Evolutionary conservation across 192 early-diverging fungal species (phyloP), one percentile per base, ranked within the genome.

Genomic region (Coemansia javaensis): DNA sequence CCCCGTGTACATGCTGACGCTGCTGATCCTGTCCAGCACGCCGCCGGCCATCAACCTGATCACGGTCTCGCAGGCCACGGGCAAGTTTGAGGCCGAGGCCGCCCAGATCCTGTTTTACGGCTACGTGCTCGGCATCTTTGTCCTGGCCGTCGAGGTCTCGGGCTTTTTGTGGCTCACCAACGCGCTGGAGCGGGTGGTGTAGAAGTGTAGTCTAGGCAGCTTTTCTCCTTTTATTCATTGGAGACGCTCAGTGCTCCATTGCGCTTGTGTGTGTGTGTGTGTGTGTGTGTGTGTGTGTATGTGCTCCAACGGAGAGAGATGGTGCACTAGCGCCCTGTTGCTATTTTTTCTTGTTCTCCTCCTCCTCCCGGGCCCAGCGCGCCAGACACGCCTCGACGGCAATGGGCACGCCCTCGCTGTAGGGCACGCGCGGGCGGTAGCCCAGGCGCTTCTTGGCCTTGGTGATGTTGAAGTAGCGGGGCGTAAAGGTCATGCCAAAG

Each of bases 381-480:
- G 63, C 73, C 32, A 76, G 34, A n/a, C 65, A 76, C 14, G 73
- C 61, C 8, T 56, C 40, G 28, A 76, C 73, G 14, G 73, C 73
- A 42, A 69, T 60, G 18, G 60, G 61, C 2, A 67, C 56, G 13
- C 78, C 86, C 63, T 88, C 81, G 40, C 73, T 73, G 31, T 81
- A 51, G 0, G 61, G 39, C 0, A 84, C 60, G 18, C 76, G 58
- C 7, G 86, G 83, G 47, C 60, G 65, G 66, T 88, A 88, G 2
- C 84, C 84, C 25, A 88, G 59, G 13, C 69, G 25, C 45, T 66
- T 81, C 59, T 82, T 87, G 32, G 94, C 93, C 75, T 93, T 94
- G 32, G 60, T 64, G 55, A 92, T 91, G 64, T 91, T 88, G 61
- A 90, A 90, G 67, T 89, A 94, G 34, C 93, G 82, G 44, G 88